Conservation (phyloP, 805 yeast genomes). For the Starmerella powellii region DNA sequence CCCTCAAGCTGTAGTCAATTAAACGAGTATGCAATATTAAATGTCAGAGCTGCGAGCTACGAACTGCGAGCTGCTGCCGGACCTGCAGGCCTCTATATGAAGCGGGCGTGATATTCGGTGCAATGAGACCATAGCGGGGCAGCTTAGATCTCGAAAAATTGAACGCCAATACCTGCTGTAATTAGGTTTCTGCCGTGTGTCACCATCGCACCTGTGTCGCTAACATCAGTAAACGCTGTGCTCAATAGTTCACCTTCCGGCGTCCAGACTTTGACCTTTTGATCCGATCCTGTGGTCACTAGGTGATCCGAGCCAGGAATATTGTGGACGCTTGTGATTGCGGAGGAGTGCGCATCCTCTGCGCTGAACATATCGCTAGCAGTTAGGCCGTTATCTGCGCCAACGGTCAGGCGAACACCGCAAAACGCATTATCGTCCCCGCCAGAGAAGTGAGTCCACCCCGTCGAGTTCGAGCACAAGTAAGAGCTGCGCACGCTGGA, state of each 20-base stretch:
- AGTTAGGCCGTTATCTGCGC: not conserved
- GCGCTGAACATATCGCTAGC: conserved; percentile 24
- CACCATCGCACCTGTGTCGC: conserved; percentile 70
- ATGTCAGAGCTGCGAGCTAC: too few species aligned
- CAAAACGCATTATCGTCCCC: conserved; percentile 84
- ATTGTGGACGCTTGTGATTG: conserved; percentile 55
- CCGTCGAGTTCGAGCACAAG: conserved; percentile 8
- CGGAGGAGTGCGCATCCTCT: conserved; percentile 67
- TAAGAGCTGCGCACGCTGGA: conserved; percentile 63
- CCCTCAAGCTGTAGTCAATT: not conserved
- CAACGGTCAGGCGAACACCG: conserved; percentile 31
- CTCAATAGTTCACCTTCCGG: conserved; percentile 29
- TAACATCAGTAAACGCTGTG: conserved; percentile 65
- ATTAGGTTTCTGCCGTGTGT: conserved; percentile 2
- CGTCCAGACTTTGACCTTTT: conserved; percentile 56
- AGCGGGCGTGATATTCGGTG: too few species aligned
- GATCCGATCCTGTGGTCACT: conserved; percentile 73
- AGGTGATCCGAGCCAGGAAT: conserved; percentile 18
- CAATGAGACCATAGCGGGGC: too few species aligned
- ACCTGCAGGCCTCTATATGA: too few species aligned
- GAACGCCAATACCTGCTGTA: conserved; percentile 20
- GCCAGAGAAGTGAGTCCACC: conserved; percentile 47
- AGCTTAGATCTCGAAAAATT: not conserved
- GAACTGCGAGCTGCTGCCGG: too few species aligned
- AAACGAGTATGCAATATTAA: not conserved